phyloP scores from a whole-genome alignment of 2,329 filamentous ascomycete species.

The Eutypa lata region DNA sequence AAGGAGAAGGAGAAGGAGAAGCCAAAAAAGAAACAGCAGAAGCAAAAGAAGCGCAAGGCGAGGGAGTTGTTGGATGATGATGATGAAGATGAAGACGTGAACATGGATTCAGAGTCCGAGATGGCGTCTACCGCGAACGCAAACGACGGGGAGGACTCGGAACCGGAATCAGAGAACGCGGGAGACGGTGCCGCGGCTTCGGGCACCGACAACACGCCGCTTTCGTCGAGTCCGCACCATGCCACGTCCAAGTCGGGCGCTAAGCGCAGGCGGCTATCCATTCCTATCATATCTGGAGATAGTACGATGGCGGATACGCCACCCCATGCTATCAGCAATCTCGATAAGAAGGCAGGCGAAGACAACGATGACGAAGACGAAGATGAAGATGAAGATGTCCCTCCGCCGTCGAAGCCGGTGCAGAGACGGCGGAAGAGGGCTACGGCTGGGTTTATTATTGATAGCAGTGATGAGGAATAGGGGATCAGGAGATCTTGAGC shows the following conservation, averaged over 20 bases:
- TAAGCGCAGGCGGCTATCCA: conserved; percentile 27
- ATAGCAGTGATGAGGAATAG: conserved; percentile 57
- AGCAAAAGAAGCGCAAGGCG: conserved; percentile 29
- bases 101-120: conserved; percentile 17
- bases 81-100: conserved; percentile 22
- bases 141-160: conserved; percentile 13
- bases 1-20: neutral
- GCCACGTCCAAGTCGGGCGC: conserved; percentile 12
- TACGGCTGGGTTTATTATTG: conserved; percentile 53
- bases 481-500: no score
- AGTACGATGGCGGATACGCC: neutral
- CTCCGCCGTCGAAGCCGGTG: conserved; percentile 30
- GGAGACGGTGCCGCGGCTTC: conserved; percentile 26
- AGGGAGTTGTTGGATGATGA: conserved; percentile 22
- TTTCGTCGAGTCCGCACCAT: conserved; percentile 36
- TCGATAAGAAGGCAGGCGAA: neutral
- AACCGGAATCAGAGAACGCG: conserved; percentile 27
- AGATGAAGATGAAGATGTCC: conserved; percentile 39
- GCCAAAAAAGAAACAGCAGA: neutral
- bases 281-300: conserved; percentile 1
- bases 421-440: conserved; percentile 40
- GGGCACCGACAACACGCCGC: conserved; percentile 34
- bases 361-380: conserved; percentile 19
- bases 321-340: no score
- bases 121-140: conserved; percentile 13